Percentiles rank a stretch among this genome's conserved stretches.
Evolutionary conservation across 2,329 filamentous ascomycete species (phyloP).

Genomic region (Aschersonia sp.): DNA sequence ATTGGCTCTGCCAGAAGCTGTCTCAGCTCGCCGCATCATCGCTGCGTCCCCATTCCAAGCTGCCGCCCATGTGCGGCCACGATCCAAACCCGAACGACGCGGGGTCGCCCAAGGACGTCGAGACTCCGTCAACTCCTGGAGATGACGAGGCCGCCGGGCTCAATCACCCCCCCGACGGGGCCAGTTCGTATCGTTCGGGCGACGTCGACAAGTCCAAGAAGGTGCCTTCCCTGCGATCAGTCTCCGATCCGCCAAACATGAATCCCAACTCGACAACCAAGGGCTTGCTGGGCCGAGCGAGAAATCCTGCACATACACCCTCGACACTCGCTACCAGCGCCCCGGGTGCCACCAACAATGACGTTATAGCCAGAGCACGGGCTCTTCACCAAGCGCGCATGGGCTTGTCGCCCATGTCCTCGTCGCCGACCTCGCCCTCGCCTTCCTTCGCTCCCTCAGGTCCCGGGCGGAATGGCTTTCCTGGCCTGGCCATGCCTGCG

Average conservation of each 20-base stretch:
- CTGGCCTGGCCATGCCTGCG: constrained; percentile 27
- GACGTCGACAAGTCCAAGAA: constrained; percentile 26
- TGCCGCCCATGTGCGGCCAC: constrained; percentile 12
- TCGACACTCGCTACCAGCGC: constrained; percentile 18
- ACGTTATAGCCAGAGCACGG: constrained; percentile 31
- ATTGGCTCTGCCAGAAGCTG: constrained; percentile 4
- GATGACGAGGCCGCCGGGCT: constrained; percentile 17
- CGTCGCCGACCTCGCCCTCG: constrained; percentile 15
- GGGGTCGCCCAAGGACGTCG: constrained; percentile 15
- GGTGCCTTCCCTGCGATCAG: constrained; percentile 43
- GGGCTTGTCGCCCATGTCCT: constrained; percentile 19
- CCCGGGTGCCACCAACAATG: constrained; percentile 19
- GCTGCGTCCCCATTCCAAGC: not conserved
- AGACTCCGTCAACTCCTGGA: constrained; percentile 26
- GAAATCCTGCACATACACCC: constrained; percentile 32
- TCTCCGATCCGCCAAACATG: constrained; percentile 51
- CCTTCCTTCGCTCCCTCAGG: constrained; percentile 18
- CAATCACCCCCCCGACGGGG: constrained; percentile 30
- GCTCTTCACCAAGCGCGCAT: constrained; percentile 31
- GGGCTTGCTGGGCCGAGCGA: constrained; percentile 56
- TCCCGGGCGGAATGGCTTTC: constrained; percentile 26
- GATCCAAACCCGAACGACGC: constrained; percentile 31
- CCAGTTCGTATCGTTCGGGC: constrained; percentile 30
- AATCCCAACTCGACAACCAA: constrained; percentile 73
- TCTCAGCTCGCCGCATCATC: constrained; percentile 1